Evolutionary conservation across 2,329 filamentous ascomycete genomes (phyloP).

Genomic region (Fusarium vanettenii): DNA sequence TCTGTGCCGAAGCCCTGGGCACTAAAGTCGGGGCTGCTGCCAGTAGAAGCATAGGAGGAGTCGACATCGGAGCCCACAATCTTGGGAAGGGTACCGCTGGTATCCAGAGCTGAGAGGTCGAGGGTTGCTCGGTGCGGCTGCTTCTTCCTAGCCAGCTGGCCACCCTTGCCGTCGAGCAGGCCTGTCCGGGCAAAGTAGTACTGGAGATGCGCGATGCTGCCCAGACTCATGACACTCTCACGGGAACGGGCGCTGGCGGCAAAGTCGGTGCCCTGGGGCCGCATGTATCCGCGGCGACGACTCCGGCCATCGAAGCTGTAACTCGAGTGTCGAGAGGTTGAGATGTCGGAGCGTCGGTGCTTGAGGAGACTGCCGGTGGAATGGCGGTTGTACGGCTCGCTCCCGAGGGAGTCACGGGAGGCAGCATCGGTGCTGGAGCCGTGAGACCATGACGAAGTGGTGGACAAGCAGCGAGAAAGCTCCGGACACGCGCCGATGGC

Average conservation of each 20-base stretch:
- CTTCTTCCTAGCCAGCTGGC: conserved; percentile 80
- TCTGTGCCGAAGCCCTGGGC: conserved; percentile 53
- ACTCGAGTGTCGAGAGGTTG: conserved; percentile 59
- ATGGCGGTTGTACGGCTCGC: conserved; percentile 68
- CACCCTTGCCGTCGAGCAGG: conserved; percentile 91
- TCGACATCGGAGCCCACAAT: conserved; percentile 63
- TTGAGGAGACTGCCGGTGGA: conserved; percentile 71
- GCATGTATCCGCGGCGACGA: conserved; percentile 83
- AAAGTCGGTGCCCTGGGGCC: conserved; percentile 88
- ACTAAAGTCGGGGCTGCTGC: conserved; percentile 67
- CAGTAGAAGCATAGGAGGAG: conserved; percentile 70
- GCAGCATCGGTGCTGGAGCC: conserved; percentile 63
- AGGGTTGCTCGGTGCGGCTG: conserved; percentile 68
- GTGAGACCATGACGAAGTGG: conserved; percentile 69
- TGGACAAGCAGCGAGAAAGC: conserved; percentile 73
- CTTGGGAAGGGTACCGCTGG: conserved; percentile 48
- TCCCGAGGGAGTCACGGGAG: conserved; percentile 66
- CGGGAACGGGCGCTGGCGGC: conserved; percentile 89
- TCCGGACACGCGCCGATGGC: conserved; percentile 69
- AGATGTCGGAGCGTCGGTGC: conserved; percentile 58
- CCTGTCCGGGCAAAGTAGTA: conserved; percentile 98
- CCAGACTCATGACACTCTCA: conserved; percentile 95
- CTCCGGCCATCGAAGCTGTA: conserved; percentile 55
- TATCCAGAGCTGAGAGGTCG: conserved; percentile 66
- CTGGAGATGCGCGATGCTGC: conserved; percentile 96